phyloP scores from a whole-genome alignment of 345 rosid genomes.

The Heritiera fomes region DNA sequence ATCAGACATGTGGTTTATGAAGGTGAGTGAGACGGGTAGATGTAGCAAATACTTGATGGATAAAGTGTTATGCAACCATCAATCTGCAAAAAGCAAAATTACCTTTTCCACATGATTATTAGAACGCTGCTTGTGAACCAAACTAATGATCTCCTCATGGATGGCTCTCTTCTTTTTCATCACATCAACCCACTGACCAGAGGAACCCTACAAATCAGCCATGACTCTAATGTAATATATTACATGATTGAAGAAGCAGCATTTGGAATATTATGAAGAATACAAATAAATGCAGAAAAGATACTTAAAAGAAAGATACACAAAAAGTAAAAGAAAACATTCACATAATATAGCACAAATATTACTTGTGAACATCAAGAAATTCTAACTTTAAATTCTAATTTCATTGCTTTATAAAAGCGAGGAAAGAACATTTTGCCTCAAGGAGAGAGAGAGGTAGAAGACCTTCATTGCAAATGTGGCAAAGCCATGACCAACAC shows the following conservation, averaged over 20 bases:
- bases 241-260: background rate
- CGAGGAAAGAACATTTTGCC: background rate
- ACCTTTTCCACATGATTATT: conserved; percentile 58
- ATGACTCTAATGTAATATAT: conserved; percentile 6
- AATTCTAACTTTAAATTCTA: background rate
- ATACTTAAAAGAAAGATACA: background rate
- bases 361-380: background rate
- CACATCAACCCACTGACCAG: conserved; percentile 83
- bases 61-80: background rate
- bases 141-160: conserved; percentile 71
- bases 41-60: background rate
- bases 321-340: background rate
- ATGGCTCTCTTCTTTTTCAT: conserved; percentile 90
- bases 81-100: conserved; percentile 19
- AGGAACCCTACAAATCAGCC: conserved; percentile 54
- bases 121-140: conserved; percentile 61
- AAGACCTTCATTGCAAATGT: background rate
- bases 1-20: background rate
- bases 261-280: background rate
- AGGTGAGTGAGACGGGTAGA: background rate
- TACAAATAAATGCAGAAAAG: background rate
- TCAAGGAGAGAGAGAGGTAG: background rate
- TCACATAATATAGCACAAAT: background rate
- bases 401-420: background rate
- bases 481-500: background rate